phyloP scores from a whole-genome alignment of 2,329 filamentous ascomycete genomes.

The Plectosphaerella plurivora region DNA sequence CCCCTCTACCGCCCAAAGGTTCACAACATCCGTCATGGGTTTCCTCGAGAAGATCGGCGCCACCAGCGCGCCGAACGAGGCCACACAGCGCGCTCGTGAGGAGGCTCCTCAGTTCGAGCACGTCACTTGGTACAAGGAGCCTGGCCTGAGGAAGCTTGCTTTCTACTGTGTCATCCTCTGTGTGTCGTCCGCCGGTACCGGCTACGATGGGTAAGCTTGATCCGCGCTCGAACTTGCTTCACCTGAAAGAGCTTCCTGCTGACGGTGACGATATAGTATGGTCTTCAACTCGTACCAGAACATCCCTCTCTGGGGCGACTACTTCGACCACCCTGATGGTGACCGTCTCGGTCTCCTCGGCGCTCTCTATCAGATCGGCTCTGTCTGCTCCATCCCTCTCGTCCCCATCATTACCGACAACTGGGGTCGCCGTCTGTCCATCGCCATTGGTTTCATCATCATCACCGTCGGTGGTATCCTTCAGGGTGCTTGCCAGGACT shows the following conservation, averaged over 20 bases:
- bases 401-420: constrained; percentile 24
- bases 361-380: constrained; percentile 43
- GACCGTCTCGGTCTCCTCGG: constrained; percentile 22
- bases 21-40: not conserved
- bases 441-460: constrained; percentile 21
- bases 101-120: constrained; percentile 43
- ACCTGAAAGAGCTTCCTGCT: too few species aligned
- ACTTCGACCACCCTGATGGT: constrained; percentile 24
- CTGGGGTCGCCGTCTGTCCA: constrained; percentile 21
- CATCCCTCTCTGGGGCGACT: constrained; percentile 4
- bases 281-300: constrained; percentile 7
- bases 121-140: constrained; percentile 48
- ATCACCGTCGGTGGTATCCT: constrained; percentile 22
- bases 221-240: too few species aligned
- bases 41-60: not conserved
- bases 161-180: constrained; percentile 45
- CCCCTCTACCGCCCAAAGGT: not conserved
- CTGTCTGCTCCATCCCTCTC: constrained; percentile 28
- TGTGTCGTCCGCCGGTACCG: constrained; percentile 50
- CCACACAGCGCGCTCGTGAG: constrained; percentile 16
- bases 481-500: constrained; percentile 23
- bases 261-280: not conserved
- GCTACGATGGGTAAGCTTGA: constrained; percentile 44
- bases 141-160: constrained; percentile 50
- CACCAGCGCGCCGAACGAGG: not conserved